A percentile compares a stretch with the other conserved stretches of the same genome.
Evolutionary conservation across 805 yeast genomes (phyloP).

Genomic region (Yamadazyma tumulicola): DNA sequence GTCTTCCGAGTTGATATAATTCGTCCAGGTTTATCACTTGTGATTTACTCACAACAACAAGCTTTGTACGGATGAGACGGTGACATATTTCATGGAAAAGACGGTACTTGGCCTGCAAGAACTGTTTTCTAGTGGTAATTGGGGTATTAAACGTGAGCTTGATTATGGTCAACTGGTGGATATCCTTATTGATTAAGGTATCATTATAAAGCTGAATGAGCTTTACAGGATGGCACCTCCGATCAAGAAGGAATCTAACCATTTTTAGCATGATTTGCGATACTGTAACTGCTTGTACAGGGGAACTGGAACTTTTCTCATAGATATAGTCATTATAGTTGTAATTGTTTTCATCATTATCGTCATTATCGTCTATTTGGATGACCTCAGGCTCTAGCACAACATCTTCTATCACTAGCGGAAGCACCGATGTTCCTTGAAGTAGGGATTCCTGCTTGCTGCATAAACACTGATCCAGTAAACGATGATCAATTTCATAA

Average conservation of each 20-base stretch:
- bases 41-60: conserved; percentile 22
- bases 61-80: conserved; percentile 18
- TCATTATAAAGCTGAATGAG: conserved; percentile 21
- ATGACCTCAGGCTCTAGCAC: not conserved
- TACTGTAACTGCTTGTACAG: conserved; percentile 15
- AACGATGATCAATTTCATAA: conserved; percentile 4
- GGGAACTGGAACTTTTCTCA: conserved; percentile 4
- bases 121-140: conserved; percentile 1
- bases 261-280: conserved; percentile 22
- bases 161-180: conserved; percentile 14
- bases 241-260: conserved; percentile 17
- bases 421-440: not conserved
- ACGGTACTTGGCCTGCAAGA: conserved; percentile 5
- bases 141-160: conserved; percentile 1
- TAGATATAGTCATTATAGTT: conserved; percentile 9
- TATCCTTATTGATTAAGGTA: conserved; percentile 12
- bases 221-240: conserved; percentile 15
- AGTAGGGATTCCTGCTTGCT: not conserved
- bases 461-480: not conserved
- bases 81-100: conserved; percentile 28
- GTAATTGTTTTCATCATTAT: not conserved
- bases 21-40: conserved; percentile 20
- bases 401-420: not conserved
- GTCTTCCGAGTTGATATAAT: conserved; percentile 11
- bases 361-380: not conserved